Evolutionary conservation across 805 yeast genomes (phyloP), one percentile per base, ranked within the genome.

Genomic region (Cyberlindnera saturnus): DNA sequence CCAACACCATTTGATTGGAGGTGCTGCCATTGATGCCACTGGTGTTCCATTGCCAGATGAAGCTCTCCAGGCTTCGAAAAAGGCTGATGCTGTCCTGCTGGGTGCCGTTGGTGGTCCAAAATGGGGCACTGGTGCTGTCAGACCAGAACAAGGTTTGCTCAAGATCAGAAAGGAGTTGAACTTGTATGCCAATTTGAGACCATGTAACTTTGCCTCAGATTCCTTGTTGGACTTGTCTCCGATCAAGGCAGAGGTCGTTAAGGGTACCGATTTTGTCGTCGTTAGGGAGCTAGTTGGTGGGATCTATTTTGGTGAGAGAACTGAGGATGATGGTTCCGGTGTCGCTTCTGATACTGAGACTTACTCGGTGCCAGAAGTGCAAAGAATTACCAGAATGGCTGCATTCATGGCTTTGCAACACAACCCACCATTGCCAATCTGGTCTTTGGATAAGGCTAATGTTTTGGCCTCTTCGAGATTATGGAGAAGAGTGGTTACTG

Each of bases 71-170:
- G 89, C 96, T 9, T 77, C 97, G 32, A 89, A 87, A 66, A 69
- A 70, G 36, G 83, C 98, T 1, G 95, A 91, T 62, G 99, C 98
- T 20, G 96, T 93, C n/a, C 71, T 93, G 52, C 74, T 93, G 44
- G 99, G 99, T 53, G 96, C 99, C 8, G 99, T 93, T 30, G 99
- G 99, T 50, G 99, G 99, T 30, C 99, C 99, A 48, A 93, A 93
- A 69, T 93, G 99, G 99, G 98, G 98, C 32, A 86, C 97, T 23
- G 97, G 97, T 40, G 61, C 75, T 11, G 98, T 91, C 38, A 82
- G 99, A 70, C 99, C 99, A 41, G 99, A 93, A 66, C 98, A 88
- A 69, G 99, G 99, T 47, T 75, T 93, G 53, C 75, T 93, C 52
- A 78, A 90, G 70, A 91, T 93, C 65, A 81, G 99, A 68, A 93